A percentile compares a stretch with the other conserved stretches of the same genome.
These are phyloP conservation scores for Bruguiera sexangula DNA, from an alignment of 345 rosid species.

Conservation along the genomic window DNA sequence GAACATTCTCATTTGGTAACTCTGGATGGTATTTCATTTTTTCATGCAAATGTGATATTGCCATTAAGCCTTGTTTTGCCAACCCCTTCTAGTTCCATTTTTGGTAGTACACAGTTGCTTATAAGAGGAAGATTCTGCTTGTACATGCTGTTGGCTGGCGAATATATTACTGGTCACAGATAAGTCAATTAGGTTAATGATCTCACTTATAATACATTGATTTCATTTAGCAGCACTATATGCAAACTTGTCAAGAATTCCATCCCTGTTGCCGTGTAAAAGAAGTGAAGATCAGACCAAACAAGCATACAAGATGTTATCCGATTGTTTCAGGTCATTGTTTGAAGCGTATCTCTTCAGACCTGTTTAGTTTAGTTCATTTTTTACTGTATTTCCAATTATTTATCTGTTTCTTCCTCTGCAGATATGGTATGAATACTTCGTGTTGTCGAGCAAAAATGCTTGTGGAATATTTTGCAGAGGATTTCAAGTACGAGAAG, in stretches of 20 bases:
- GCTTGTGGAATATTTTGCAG: slow-evolving; percentile 82
- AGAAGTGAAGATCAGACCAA: slow-evolving; percentile 74
- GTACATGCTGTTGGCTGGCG: background rate
- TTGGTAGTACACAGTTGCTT: background rate
- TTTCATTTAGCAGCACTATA: slow-evolving; percentile 47
- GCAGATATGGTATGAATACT: slow-evolving; percentile 91
- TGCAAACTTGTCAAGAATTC: slow-evolving; percentile 62
- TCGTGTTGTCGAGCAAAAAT: slow-evolving; percentile 71
- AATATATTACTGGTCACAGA: too few relatives aligned
- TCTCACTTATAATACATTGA: too few relatives aligned
- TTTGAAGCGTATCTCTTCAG: slow-evolving; percentile 2
- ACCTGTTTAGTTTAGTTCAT: background rate
- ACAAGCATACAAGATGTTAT: slow-evolving; percentile 69
- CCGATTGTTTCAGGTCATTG: slow-evolving; percentile 71
- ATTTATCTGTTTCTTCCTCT: slow-evolving; percentile 1
- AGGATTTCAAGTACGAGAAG: slow-evolving; percentile 52
- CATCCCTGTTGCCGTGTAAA: slow-evolving; percentile 67
- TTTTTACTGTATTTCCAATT: background rate
- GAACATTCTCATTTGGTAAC: background rate
- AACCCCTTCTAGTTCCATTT: background rate
- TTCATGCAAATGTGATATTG: background rate
- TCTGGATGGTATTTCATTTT: background rate
- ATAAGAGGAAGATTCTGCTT: background rate
- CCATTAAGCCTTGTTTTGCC: slow-evolving; percentile 1
- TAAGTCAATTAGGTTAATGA: too few relatives aligned